Evolutionary conservation across 768 basidiomycete species (phyloP).

Genomic region (Hydnomerulius pinastri): DNA sequence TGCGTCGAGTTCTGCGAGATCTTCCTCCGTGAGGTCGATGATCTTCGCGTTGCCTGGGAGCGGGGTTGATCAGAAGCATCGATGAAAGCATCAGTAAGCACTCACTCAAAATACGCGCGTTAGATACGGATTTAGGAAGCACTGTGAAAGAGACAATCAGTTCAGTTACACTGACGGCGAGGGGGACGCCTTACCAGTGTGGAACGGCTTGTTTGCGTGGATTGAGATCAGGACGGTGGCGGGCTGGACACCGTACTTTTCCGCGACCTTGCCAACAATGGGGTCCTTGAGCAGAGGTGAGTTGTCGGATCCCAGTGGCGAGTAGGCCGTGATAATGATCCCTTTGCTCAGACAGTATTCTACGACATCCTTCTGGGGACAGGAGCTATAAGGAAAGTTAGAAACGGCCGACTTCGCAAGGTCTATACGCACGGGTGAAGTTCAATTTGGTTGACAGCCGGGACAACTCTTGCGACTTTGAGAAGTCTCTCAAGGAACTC

Average conservation of each 20-base stretch:
- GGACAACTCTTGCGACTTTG: slow-evolving; percentile 52
- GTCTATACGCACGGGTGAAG: slow-evolving; percentile 54
- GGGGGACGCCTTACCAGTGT: slow-evolving; percentile 41
- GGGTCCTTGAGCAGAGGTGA: slow-evolving; percentile 64
- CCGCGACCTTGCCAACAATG: slow-evolving; percentile 58
- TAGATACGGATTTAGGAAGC: slow-evolving; percentile 74
- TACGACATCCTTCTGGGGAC: slow-evolving; percentile 64
- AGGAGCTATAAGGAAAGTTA: slow-evolving; percentile 42
- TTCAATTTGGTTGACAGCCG: slow-evolving; percentile 80
- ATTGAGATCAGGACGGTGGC: slow-evolving; percentile 69
- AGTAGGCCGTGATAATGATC: slow-evolving; percentile 74
- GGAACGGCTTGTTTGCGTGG: slow-evolving; percentile 63
- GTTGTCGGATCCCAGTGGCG: slow-evolving; percentile 68
- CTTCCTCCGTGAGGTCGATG: slow-evolving; percentile 60
- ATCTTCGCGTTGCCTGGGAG: slow-evolving; percentile 53
- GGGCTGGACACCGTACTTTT: slow-evolving; percentile 54
- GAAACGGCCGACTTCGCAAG: neutral
- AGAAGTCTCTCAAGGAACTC: slow-evolving; percentile 62
- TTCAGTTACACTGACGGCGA: neutral
- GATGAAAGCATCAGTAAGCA: neutral
- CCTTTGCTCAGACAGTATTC: slow-evolving; percentile 60
- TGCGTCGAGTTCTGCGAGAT: slow-evolving; percentile 52
- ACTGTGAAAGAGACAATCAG: slow-evolving; percentile 35
- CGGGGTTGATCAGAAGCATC: neutral
- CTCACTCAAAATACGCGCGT: slow-evolving; percentile 56